Evolutionary conservation across 768 basidiomycete species (phyloP).

Genomic region (Leccinum subtestaceum): DNA sequence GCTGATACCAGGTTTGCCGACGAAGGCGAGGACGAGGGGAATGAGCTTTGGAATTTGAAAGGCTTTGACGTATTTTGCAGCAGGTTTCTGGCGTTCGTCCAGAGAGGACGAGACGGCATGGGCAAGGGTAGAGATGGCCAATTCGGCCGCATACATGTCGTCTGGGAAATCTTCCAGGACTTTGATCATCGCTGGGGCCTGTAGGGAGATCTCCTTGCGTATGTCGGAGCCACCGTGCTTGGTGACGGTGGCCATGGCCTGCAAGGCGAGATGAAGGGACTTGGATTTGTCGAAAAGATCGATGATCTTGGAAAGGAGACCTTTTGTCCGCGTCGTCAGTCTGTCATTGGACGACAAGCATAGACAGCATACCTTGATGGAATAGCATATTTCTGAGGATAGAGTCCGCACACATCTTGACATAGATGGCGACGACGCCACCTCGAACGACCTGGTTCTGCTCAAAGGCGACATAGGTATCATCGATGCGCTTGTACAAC

Average conservation of each 20-base stretch:
- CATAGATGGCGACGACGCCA: not conserved
- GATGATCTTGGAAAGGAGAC: constrained; percentile 49
- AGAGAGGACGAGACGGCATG: constrained; percentile 47
- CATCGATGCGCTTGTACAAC: constrained; percentile 37
- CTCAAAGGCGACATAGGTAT: constrained; percentile 13
- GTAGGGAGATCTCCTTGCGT: constrained; percentile 46
- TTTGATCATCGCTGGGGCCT: constrained; percentile 38
- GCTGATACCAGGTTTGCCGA: constrained; percentile 41
- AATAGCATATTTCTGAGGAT: constrained; percentile 58
- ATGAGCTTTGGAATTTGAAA: constrained; percentile 45
- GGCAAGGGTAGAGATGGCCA: constrained; percentile 47
- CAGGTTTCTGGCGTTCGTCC: constrained; percentile 33
- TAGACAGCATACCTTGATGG: constrained; percentile 37
- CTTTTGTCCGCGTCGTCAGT: constrained; percentile 29
- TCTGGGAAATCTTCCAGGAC: constrained; percentile 48
- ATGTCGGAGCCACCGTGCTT: constrained; percentile 53
- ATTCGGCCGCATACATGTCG: constrained; percentile 46
- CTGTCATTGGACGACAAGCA: not conserved
- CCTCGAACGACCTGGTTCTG: not conserved
- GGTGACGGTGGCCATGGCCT: constrained; percentile 52
- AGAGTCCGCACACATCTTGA: constrained; percentile 37
- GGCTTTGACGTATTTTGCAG: constrained; percentile 32
- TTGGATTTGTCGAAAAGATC: constrained; percentile 45
- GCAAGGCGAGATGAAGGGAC: constrained; percentile 50
- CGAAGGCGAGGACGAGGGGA: constrained; percentile 38